These are phyloP conservation scores for Moesziomyces antarcticus DNA, from an alignment of 1,284 basidiomycete species.

Conservation along the genomic window DNA sequence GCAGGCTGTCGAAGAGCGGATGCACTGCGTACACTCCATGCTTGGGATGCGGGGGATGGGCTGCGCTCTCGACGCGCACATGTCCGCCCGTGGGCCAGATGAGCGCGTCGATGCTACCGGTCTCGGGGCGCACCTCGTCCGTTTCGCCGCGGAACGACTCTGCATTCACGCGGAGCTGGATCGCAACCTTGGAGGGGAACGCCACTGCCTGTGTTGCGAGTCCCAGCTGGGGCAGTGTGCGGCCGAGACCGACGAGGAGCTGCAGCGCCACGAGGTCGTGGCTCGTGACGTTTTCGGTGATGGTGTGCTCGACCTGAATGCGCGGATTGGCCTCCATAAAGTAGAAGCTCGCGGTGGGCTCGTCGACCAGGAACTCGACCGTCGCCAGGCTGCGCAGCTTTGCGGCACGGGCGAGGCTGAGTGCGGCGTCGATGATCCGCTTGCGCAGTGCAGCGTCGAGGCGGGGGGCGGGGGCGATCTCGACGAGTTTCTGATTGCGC, in stretches of 20 bases:
- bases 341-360: conserved; percentile 14
- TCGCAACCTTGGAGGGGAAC: conserved; percentile 10
- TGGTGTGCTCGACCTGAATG: conserved; percentile 53
- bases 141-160: conserved; percentile 24
- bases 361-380: conserved; percentile 44
- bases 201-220: conserved; percentile 1
- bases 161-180: conserved; percentile 48
- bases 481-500: conserved; percentile 48
- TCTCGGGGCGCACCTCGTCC: conserved; percentile 28
- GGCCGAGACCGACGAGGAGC: conserved; percentile 25
- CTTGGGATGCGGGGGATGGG: conserved; percentile 27
- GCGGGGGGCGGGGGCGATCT: conserved; percentile 36
- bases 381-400: conserved; percentile 32
- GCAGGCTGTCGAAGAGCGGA: conserved; percentile 50
- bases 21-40: conserved; percentile 21
- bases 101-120: conserved; percentile 23
- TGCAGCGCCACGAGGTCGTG: conserved; percentile 38
- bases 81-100: conserved; percentile 28
- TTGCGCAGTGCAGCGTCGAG: conserved; percentile 3
- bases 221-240: conserved; percentile 13
- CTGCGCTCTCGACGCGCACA: conserved; percentile 51
- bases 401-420: conserved; percentile 12
- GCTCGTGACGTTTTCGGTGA: conserved; percentile 38
- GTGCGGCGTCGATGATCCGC: conserved; percentile 15
- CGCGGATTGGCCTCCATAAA: conserved; percentile 55